phyloP scores from a whole-genome alignment of 768 basidiomycete genomes.

The Paxillus rubicundulus region DNA sequence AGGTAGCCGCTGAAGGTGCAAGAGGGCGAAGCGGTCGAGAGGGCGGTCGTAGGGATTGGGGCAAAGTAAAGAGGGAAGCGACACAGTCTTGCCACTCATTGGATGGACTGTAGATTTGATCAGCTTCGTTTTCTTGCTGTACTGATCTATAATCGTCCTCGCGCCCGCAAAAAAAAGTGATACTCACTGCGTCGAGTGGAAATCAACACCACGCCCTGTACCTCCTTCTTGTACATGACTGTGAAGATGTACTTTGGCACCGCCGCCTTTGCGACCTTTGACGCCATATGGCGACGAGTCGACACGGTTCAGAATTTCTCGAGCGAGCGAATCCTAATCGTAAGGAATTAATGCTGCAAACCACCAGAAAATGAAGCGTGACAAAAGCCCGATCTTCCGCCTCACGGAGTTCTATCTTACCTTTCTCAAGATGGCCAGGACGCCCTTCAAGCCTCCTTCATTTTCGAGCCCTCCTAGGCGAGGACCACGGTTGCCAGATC shows the following conservation, averaged over 20 bases:
- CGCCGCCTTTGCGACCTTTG: constrained; percentile 57
- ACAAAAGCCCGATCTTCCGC: neutral
- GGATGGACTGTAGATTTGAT: constrained; percentile 52
- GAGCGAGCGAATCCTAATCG: constrained; percentile 69
- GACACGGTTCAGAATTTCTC: constrained; percentile 79
- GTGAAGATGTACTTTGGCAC: constrained; percentile 27
- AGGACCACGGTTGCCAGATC: constrained; percentile 26
- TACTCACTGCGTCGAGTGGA: constrained; percentile 64
- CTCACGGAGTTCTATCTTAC: constrained; percentile 22
- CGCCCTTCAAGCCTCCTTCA: constrained; percentile 23
- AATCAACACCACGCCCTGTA: constrained; percentile 30
- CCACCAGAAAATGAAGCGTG: neutral
- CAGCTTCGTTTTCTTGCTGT: constrained; percentile 1
- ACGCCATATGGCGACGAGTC: constrained; percentile 77
- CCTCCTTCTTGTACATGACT: constrained; percentile 17
- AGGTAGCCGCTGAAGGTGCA: neutral
- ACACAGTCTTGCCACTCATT: constrained; percentile 84
- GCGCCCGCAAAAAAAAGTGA: neutral
- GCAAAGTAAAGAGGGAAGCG: constrained; percentile 20
- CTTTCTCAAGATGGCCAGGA: constrained; percentile 52
- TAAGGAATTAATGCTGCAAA: constrained; percentile 5
- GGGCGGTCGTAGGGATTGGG: constrained; percentile 10
- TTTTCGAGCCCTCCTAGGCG: constrained; percentile 5
- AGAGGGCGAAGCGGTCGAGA: neutral
- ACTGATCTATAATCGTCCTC: neutral